Base-by-base conservation (phyloP, 2,329 filamentous ascomycete species). In the Pseudopithomyces maydicus region DNA sequence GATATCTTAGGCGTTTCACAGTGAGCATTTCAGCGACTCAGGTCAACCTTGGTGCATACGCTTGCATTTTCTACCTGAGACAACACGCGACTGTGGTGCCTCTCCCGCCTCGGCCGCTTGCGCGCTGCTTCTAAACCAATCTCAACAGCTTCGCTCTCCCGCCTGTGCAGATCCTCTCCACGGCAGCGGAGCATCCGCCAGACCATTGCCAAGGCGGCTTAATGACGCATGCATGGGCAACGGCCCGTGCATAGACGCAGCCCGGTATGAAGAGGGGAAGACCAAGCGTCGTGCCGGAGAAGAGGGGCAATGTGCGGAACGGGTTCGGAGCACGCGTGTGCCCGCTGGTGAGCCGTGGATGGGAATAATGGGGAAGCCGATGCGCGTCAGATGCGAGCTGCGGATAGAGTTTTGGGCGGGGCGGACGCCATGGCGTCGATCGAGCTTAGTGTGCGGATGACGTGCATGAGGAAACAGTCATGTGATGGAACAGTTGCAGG, bases 401-500 rank as follows among this genome's bases (percentile, higher is more conserved):
- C 33, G 35, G 46, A 38, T 48, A 48, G 46, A 48, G 46, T 48
- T 48, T 48, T 48, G 46, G 19, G 33, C 46, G 46, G 46, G 44
- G 46, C 46, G 46, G 7, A 33, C 46, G 46, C 46, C 46, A 42
- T 26, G 35, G 33, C 42, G 51, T 15, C n/a, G 47, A 54, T 12
- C 12, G 50, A 53, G 17, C 26, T 55, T 42, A 35, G 29, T 23
- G 36, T 17, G 53, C 5, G 42, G 46, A 63, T 65, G 62, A 63
- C 57, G 55, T 45, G 62, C 60, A 65, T 60, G 55, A 54, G 35
- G 1, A 32, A 14, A 8, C n/a, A 47, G 52, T 65, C 60, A 57
- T 50, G 62, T 65, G 62, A 65, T 54, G 55, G 61, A 52, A 54
- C 39, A 47, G 36, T 10, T 53, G 56, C 39, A 47, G 36, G 12